phyloP scores from a whole-genome alignment of 768 basidiomycete species.

The Porphyrellus cyaneotinctus region DNA sequence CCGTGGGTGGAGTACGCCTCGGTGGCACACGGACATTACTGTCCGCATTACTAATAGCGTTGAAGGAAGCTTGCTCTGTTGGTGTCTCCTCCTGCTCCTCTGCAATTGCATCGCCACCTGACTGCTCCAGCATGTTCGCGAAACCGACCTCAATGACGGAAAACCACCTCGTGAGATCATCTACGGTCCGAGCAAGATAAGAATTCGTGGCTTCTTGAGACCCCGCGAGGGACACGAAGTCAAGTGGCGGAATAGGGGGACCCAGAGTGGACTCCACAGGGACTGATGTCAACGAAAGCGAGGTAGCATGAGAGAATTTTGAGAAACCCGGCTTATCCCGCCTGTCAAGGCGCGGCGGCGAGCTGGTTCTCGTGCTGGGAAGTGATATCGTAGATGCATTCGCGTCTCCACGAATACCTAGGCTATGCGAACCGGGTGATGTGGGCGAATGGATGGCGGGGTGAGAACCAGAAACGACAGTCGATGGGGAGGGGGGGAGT shows the following conservation, averaged over 20 bases:
- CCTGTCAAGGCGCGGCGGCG: slow-evolving; percentile 24
- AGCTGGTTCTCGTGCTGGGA: slow-evolving; percentile 33
- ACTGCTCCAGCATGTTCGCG: slow-evolving; percentile 55
- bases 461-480: slow-evolving; percentile 35
- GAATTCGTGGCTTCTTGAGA: slow-evolving; percentile 56
- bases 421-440: slow-evolving; percentile 31
- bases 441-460: slow-evolving; percentile 37
- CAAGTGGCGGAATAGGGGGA: slow-evolving; percentile 59
- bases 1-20: slow-evolving; percentile 12
- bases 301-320: slow-evolving; percentile 29
- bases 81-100: slow-evolving; percentile 56
- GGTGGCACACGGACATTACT: slow-evolving; percentile 6
- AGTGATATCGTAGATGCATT: slow-evolving; percentile 40
- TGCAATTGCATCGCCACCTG: slow-evolving; percentile 50
- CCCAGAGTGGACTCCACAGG: slow-evolving; percentile 33
- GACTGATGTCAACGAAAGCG: slow-evolving; percentile 34
- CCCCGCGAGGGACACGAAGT: slow-evolving; percentile 55
- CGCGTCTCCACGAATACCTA: slow-evolving; percentile 28
- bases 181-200: slow-evolving; percentile 70
- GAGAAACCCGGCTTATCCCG: slow-evolving; percentile 20
- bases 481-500: slow-evolving; percentile 70
- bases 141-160: slow-evolving; percentile 70
- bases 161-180: slow-evolving; percentile 75
- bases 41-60: slow-evolving; percentile 6
- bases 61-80: slow-evolving; percentile 20